Base-by-base conservation (phyloP, 441 rosid genomes). In the Kokia cookei region DNA sequence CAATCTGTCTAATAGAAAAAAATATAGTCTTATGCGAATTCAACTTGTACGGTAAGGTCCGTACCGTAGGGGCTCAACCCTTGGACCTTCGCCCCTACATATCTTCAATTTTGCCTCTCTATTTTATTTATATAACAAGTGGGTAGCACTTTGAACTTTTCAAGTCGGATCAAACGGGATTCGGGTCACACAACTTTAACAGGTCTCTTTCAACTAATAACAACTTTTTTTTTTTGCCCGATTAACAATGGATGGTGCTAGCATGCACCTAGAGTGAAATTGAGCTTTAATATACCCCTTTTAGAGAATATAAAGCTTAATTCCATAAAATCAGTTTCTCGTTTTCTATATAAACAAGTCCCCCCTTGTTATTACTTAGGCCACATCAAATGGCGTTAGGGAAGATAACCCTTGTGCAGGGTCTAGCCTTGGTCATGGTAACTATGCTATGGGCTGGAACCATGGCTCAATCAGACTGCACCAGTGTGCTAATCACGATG, bases 391-490 rank as follows among this genome's bases (percentile, higher is more conserved):
- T 81, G 84, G 79, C 79, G 54, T 68, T 57, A 35, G 69, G 72
- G 47, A 77, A 70, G 43, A 50, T 80, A 57, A 65, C 64, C 4
- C 15, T 58, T 58, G 32, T 15, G 71, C 58, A 14, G 19, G 43
- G 22, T 80, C 66, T 73, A 51, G 19, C 61, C 12, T 22, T 83
- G 26, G 80, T 82, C 47, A 47, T 80, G 4, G 51, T 67, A 27
- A 48, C 78, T 40, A 50, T 78, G 77, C 40, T 81, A 65, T 75
- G 59, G 58, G 48, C 48, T 32, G 59, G 62, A 72, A 74, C 79
- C 58, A 60, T 24, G 12, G 84, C 81, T 65, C 82, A 84, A 70
- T 77, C 87, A 43, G 76, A 84, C 13, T 85, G 88, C 83, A 79
- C 68, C 35, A 72, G 4, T 15, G 80, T 55, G 50, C 65, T 87